These are phyloP conservation scores for Colletotrichum liriopes DNA, from an alignment of 2,329 filamentous ascomycete genomes.

Conservation along the genomic window DNA sequence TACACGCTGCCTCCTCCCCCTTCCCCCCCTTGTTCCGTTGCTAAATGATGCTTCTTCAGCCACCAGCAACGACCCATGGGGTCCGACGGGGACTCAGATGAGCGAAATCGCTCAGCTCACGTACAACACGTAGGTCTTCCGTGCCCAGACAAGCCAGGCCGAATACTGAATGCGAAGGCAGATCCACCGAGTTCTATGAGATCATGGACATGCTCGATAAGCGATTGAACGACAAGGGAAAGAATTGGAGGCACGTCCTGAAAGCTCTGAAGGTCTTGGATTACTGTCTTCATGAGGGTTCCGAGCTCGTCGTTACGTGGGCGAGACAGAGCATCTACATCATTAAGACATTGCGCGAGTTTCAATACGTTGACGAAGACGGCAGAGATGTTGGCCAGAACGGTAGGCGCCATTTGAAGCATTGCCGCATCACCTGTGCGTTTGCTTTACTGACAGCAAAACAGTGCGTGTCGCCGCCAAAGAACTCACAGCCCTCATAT, in stretches of 20 bases:
- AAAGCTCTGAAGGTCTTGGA: slow-evolving; percentile 98
- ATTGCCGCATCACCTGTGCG: too few relatives aligned
- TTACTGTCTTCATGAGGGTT: slow-evolving; percentile 97
- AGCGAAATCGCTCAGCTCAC: slow-evolving; percentile 98
- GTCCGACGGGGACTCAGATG: slow-evolving; percentile 98
- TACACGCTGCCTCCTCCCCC: background rate
- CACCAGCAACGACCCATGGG: slow-evolving; percentile 99
- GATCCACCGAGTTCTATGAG: slow-evolving; percentile 97
- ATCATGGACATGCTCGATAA: slow-evolving; percentile 99
- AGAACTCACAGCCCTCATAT: slow-evolving; percentile 90
- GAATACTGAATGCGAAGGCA: slow-evolving; percentile 53
- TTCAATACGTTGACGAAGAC: slow-evolving; percentile 96
- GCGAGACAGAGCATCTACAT: slow-evolving; percentile 98
- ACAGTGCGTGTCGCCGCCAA: slow-evolving; percentile 95
- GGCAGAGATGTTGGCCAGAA: slow-evolving; percentile 96
- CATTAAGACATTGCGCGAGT: slow-evolving; percentile 98
- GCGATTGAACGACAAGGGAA: slow-evolving; percentile 97
- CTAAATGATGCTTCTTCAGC: slow-evolving; percentile 70
- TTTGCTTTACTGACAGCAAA: slow-evolving; percentile 49
- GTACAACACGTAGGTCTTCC: slow-evolving; percentile 88
- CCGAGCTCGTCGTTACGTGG: slow-evolving; percentile 97
- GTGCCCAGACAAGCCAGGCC: background rate
- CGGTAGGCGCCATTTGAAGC: slow-evolving; percentile 69
- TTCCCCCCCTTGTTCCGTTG: slow-evolving; percentile 2
- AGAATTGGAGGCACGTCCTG: slow-evolving; percentile 98